Evolutionary conservation across 1,284 basidiomycete genomes (phyloP), one percentile per base, ranked within the genome.

Genomic region (Termitomyces sp.): DNA sequence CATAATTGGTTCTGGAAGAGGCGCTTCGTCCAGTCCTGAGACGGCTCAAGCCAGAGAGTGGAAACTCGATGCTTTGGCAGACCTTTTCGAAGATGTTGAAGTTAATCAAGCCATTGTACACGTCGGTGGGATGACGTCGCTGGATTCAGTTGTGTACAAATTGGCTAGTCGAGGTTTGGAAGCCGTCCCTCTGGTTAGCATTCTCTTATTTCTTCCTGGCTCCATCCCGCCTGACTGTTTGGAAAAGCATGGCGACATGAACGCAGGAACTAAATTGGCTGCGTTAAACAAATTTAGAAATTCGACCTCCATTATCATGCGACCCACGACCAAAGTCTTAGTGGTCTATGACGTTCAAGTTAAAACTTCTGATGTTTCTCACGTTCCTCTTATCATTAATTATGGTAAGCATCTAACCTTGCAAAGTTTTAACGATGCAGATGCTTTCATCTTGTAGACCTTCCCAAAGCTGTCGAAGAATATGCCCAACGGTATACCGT

Each of bases 21-120:
- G 86, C 38, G 79, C 83, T 3, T 78, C 83, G 3, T 81, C 84
- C 10, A 90, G 76, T 67, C 87, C 91, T 11, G 93, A 95, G 70
- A 92, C 84, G 42, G 83, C 84, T 11, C 89, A 93, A 66, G 93
- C 93, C 34, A 82, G 92, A 57, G 95, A 97, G 71, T 98, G 94
- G 91, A 99, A 99, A 72, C 76, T 99, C 48, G 95, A 99, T 64
- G 94, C 93, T 14, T 78, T 99, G 33, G 86, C 90, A 21, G 96
- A 97, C 68, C 76, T 98, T 56, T 86, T 97, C 59, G 93, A 96
- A 46, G 95, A 98, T 66, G 81, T 92, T 13, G 91, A 93, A 42
- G 78, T 88, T 8, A 75, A 77, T 46, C 91, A 94, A 61, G 91
- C 89, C 0, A 86, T 96, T 55, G 88, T 96, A 40, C 90, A 94